These are phyloP conservation scores for Lophiotrema nucula DNA, from an alignment of 495 filamentous ascomycete species.

Conservation along the genomic window DNA sequence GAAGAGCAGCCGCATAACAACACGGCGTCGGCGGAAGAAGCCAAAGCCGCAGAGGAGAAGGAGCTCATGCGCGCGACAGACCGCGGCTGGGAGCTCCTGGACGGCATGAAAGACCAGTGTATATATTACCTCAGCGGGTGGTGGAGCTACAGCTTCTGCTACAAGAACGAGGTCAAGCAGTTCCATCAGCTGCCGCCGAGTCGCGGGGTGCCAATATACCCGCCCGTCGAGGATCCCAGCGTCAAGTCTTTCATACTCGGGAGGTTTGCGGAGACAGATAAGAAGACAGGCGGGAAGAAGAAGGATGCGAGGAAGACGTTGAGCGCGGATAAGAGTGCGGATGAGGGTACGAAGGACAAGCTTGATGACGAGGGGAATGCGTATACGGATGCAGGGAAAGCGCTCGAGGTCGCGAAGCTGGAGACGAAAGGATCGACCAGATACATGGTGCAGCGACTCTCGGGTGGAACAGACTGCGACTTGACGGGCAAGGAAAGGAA, in stretches of 20 bases:
- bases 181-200: slow-evolving; percentile 78
- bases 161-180: slow-evolving; percentile 81
- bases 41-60: slow-evolving; percentile 73
- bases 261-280: slow-evolving; percentile 43
- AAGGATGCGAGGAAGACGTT: slow-evolving; percentile 34
- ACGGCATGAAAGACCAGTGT: slow-evolving; percentile 81
- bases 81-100: slow-evolving; percentile 84
- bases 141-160: slow-evolving; percentile 98
- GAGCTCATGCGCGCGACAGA: slow-evolving; percentile 81
- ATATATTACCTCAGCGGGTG: slow-evolving; percentile 89
- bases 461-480: slow-evolving; percentile 86
- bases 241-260: slow-evolving; percentile 82
- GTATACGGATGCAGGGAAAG: slow-evolving; percentile 40
- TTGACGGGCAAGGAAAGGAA: slow-evolving; percentile 79
- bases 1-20: slow-evolving; percentile 49
- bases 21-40: slow-evolving; percentile 54
- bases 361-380: slow-evolving; percentile 38
- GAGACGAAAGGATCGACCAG: slow-evolving; percentile 70
- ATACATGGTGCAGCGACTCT: slow-evolving; percentile 86
- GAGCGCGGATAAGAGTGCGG: slow-evolving; percentile 38
- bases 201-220: slow-evolving; percentile 64
- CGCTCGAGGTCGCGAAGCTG: slow-evolving; percentile 37
- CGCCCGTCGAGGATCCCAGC: slow-evolving; percentile 69
- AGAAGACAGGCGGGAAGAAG: slow-evolving; percentile 18
- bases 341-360: slow-evolving; percentile 41